phyloP scores from a whole-genome alignment of 1,284 basidiomycete genomes.

The Porodaedalea pini region DNA sequence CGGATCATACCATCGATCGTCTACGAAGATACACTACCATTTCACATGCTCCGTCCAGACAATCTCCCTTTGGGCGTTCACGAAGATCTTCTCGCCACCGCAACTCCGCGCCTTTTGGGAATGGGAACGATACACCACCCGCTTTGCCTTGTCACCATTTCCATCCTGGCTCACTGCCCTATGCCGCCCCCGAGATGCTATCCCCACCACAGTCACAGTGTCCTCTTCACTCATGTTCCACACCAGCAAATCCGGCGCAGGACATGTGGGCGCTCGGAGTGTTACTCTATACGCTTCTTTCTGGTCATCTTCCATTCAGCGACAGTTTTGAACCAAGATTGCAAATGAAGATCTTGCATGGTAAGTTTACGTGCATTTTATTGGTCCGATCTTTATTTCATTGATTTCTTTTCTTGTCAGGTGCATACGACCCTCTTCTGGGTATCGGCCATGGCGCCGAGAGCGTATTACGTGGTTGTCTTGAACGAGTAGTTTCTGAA shows the following conservation, averaged over 20 bases:
- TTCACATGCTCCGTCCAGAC: constrained; percentile 29
- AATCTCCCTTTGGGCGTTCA: constrained; percentile 36
- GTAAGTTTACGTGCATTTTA: constrained; percentile 40
- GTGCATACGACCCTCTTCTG: constrained; percentile 53
- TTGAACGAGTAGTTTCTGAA: constrained; percentile 53
- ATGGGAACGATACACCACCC: constrained; percentile 29
- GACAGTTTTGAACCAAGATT: constrained; percentile 88
- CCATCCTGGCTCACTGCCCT: constrained; percentile 85
- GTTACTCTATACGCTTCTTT: constrained; percentile 79
- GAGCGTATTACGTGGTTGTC: constrained; percentile 70
- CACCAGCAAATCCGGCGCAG: constrained; percentile 60
- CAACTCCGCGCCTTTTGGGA: constrained; percentile 51
- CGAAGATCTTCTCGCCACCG: constrained; percentile 48
- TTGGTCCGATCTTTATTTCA: constrained; percentile 10
- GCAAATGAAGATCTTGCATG: constrained; percentile 86
- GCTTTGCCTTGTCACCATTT: constrained; percentile 39
- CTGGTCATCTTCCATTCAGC: constrained; percentile 76
- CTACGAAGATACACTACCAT: constrained; percentile 24
- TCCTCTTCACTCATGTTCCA: constrained; percentile 23
- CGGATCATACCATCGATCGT: constrained; percentile 28
- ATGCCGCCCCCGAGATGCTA: constrained; percentile 81
- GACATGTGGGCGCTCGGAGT: constrained; percentile 94
- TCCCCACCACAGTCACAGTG: constrained; percentile 37
- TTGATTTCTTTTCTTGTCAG: constrained; percentile 34
- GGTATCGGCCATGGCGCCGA: constrained; percentile 67